Conservation (phyloP, 805 yeast genomes). For the Kluyveromyces nonfermentans region DNA sequence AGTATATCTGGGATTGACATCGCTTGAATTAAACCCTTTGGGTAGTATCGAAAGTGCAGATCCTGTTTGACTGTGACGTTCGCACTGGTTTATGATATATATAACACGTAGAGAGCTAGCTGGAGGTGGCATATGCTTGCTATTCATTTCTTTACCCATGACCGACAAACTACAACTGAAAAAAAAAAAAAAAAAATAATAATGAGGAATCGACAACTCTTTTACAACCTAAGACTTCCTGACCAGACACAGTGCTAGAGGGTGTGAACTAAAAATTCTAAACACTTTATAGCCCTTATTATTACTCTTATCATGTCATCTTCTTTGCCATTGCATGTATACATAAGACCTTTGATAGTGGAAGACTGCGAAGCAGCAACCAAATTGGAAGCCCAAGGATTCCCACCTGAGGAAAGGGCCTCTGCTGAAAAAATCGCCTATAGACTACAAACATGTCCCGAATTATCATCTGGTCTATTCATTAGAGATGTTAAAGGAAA, state of each 20-base stretch:
- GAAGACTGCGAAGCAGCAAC: constrained; percentile 58
- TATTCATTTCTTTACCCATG: too few relatives aligned
- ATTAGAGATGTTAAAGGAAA: constrained; percentile 38
- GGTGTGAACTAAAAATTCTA: too few relatives aligned
- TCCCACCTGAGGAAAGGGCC: constrained; percentile 63
- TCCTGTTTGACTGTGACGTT: too few relatives aligned
- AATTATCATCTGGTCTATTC: constrained; percentile 81
- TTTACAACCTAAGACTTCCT: too few relatives aligned
- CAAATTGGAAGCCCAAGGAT: constrained; percentile 57
- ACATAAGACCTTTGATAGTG: constrained; percentile 69
- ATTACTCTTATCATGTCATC: constrained; percentile 20
- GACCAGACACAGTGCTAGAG: too few relatives aligned
- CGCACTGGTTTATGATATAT: too few relatives aligned
- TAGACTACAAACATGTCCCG: constrained; percentile 78
- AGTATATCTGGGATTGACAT: constrained; percentile 27
- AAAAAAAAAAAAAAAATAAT: too few relatives aligned
- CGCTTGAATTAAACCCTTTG: not conserved
- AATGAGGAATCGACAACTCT: too few relatives aligned
- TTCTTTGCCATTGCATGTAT: constrained; percentile 48
- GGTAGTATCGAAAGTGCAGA: too few relatives aligned
- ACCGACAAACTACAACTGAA: too few relatives aligned
- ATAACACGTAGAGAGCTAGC: too few relatives aligned
- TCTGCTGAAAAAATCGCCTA: constrained; percentile 53
- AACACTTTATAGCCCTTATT: not conserved
- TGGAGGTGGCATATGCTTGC: too few relatives aligned